Evolutionary conservation across 2,329 filamentous ascomycete genomes (phyloP).

Genomic region (Fusarium buxicola): DNA sequence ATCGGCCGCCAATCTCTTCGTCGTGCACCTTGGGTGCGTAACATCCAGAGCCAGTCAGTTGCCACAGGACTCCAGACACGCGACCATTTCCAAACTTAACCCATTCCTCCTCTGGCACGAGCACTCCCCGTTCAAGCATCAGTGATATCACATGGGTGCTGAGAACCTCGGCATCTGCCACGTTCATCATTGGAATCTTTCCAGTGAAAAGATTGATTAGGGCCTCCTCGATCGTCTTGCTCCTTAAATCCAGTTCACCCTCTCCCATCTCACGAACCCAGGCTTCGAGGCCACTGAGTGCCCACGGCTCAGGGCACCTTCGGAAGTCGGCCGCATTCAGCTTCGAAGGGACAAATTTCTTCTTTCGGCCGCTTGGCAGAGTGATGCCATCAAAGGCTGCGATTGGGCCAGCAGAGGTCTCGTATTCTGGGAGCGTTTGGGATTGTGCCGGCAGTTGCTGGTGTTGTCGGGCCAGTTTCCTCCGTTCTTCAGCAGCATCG

Average conservation of each 20-base stretch:
- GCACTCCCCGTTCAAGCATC: conserved; percentile 82
- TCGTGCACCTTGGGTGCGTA: conserved; percentile 89
- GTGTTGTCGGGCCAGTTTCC: conserved; percentile 64
- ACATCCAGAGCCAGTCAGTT: conserved; percentile 90
- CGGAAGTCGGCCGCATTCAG: conserved; percentile 83
- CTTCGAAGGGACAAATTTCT: conserved; percentile 88
- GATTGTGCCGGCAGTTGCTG: conserved; percentile 63
- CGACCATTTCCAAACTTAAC: conserved; percentile 86
- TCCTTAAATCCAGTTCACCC: conserved; percentile 87
- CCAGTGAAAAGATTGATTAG: conserved; percentile 89
- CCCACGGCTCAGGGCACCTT: conserved; percentile 91
- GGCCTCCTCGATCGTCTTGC: conserved; percentile 86
- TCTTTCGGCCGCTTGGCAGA: conserved; percentile 81
- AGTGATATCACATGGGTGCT: conserved; percentile 80
- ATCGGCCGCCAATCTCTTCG: conserved; percentile 75
- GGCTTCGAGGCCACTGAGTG: conserved; percentile 83
- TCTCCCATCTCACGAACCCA: conserved; percentile 94
- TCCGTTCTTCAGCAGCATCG: conserved; percentile 82
- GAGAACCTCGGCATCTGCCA: conserved; percentile 91
- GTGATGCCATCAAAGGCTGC: conserved; percentile 83
- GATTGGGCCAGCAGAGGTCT: conserved; percentile 65
- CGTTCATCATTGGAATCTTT: conserved; percentile 98
- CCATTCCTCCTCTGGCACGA: conserved; percentile 96
- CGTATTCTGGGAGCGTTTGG: conserved; percentile 67
- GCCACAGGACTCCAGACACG: conserved; percentile 91